Percentiles rank a stretch among this genome's conserved stretches.
These are phyloP conservation scores for Alternaria ventricosa DNA, from an alignment of 2,329 filamentous ascomycete genomes.

Conservation along the genomic window DNA sequence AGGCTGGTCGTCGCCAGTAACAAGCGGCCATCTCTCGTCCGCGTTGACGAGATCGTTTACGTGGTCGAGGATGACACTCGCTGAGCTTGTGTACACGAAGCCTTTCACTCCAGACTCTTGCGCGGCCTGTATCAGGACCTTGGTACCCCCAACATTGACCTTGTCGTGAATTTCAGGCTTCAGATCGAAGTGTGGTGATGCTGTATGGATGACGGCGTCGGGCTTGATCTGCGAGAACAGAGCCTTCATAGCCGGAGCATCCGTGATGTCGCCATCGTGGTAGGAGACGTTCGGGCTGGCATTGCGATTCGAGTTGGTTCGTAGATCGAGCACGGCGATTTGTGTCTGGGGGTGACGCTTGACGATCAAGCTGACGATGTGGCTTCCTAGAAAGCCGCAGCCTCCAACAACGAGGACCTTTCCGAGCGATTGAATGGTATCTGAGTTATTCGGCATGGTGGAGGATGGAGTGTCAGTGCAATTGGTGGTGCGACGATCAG, in stretches of 20 bases:
- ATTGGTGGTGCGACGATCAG: conserved; percentile 16
- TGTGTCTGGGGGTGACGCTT: conserved; percentile 50
- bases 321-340: conserved; percentile 57
- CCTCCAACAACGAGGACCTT: conserved; percentile 59
- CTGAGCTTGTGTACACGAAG: conserved; percentile 61
- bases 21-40: conserved; percentile 56
- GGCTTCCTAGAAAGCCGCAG: conserved; percentile 59
- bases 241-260: conserved; percentile 49
- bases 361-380: conserved; percentile 57
- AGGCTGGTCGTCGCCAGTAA: conserved; percentile 55
- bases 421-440: conserved; percentile 46
- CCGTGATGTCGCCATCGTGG: conserved; percentile 59
- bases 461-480: conserved; percentile 11
- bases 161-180: conserved; percentile 53
- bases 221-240: conserved; percentile 54
- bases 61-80: conserved; percentile 57
- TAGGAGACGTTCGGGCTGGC: conserved; percentile 54
- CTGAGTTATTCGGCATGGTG: conserved; percentile 24
- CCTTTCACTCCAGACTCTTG: conserved; percentile 58
- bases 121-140: conserved; percentile 55
- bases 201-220: conserved; percentile 59
- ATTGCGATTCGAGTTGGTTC: conserved; percentile 50
- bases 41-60: conserved; percentile 56
- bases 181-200: conserved; percentile 52
- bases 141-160: conserved; percentile 60